These are phyloP conservation scores for Globisporangium apiculatum DNA, from an alignment of 352 stramenopile species.

Conservation along the genomic window DNA sequence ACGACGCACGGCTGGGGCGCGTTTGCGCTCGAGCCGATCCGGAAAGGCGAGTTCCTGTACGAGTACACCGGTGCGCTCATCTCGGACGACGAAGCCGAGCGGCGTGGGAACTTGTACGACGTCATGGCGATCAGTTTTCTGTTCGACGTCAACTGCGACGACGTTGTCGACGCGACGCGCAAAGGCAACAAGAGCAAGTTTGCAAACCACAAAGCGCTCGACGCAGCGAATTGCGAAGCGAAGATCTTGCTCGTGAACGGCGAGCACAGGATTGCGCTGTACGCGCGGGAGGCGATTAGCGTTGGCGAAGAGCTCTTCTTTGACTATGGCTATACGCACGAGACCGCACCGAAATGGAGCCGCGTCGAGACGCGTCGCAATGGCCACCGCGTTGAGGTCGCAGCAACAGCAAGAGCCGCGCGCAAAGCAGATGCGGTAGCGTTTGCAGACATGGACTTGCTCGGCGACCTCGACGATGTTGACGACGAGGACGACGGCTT, in stretches of 20 bases:
- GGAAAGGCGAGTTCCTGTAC: slow-evolving; percentile 62
- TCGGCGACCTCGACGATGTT: slow-evolving; percentile 8
- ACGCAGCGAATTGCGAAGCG: slow-evolving; percentile 74
- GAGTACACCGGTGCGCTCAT: slow-evolving; percentile 70
- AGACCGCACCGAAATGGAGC: slow-evolving; percentile 55
- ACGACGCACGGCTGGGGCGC: slow-evolving; percentile 65
- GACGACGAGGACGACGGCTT: slow-evolving; percentile 5
- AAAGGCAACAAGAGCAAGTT: slow-evolving; percentile 95
- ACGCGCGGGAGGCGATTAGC: slow-evolving; percentile 82
- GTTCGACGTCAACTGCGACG: slow-evolving; percentile 91
- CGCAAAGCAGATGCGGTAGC: too few species aligned
- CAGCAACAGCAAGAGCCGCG: too few species aligned
- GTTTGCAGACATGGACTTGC: neutral
- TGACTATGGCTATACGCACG: slow-evolving; percentile 69
- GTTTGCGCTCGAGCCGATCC: slow-evolving; percentile 56
- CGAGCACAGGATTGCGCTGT: slow-evolving; percentile 90
- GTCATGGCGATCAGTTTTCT: slow-evolving; percentile 76
- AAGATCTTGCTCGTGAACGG: slow-evolving; percentile 83
- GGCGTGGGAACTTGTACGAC: slow-evolving; percentile 78
- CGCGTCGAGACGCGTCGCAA: slow-evolving; percentile 17
- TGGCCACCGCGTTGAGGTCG: neutral
- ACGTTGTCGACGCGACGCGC: slow-evolving; percentile 87
- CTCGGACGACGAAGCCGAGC: slow-evolving; percentile 66
- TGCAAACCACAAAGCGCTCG: slow-evolving; percentile 71
- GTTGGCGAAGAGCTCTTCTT: slow-evolving; percentile 77